Base-by-base conservation (phyloP, 345 rosid species). In the Erysimum cheiranthoides region DNA sequence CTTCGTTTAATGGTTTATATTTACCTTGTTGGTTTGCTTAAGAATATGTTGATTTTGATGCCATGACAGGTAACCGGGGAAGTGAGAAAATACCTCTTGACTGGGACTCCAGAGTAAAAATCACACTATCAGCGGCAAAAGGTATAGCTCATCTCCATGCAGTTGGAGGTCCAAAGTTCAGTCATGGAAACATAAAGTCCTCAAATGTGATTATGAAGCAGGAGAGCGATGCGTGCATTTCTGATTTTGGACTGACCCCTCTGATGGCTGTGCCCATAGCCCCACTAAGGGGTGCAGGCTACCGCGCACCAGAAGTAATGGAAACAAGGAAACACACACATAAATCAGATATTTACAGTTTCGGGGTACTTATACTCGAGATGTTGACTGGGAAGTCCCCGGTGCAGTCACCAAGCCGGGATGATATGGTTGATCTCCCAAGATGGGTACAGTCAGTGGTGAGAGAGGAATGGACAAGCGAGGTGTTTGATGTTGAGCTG, bases 381-480 rank as follows among this genome's bases (percentile, higher is more conserved):
- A 85, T 93, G 90, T 80, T 91, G 74, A 91, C 96, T 0, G 97
- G 93, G 49, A 87, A 81, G 81, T 86, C 91, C 68, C 93, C 92
- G 5, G 77, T 87, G 34, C 87, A 86, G 78, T 89, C 94, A 3
- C 91, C 90, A 18, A 81, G 84, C 6, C 88, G 88, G 5, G 89
- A 88, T 16, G 96, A 88, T 79, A 83, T 83, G 88, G 88, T 81
- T 38, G 97, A 91, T 71, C 96, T 91, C 5, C 98, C 97, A 0
- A 82, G 88, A 67, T 91, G 96, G 98, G 98, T 93, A 4, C 96
- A 89, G 70, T 91, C 96, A 1, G 93, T 93, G n/a, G 92, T 91
- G n/a, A 83, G 90, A 73, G 96, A 93, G 75, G 96, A 86, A 64
- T 86, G 93, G 96, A 91, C 96, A 38, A 91, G 97, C 13, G 96